Percentiles rank a stretch among this genome's conserved stretches.
These are phyloP conservation scores for Wickerhamomyces chaumierensis DNA, from an alignment of 805 yeast genomes.

Conservation along the genomic window DNA sequence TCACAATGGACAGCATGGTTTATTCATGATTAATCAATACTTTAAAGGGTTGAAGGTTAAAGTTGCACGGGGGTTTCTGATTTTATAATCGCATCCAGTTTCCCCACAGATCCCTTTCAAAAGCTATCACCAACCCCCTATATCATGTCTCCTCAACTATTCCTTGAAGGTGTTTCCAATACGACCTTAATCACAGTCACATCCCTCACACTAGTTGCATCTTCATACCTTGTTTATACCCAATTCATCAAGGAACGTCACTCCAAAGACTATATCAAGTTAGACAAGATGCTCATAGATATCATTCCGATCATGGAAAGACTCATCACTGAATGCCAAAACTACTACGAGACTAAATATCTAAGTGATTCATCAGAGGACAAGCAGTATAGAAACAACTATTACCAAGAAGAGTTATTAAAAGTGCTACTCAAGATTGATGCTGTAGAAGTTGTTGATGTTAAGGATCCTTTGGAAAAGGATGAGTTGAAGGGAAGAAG, in stretches of 20 bases:
- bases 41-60: no score
- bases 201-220: no score
- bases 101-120: no score
- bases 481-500: conserved; percentile 43
- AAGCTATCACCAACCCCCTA: no score
- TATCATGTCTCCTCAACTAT: no score
- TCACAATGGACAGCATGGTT: no score
- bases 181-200: no score
- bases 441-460: conserved; percentile 33
- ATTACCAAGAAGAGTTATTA: conserved; percentile 55
- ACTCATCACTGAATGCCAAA: neutral
- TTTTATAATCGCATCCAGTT: no score
- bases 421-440: conserved; percentile 59
- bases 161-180: no score
- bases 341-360: neutral
- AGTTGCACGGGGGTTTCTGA: no score
- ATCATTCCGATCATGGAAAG: neutral
- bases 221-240: no score
- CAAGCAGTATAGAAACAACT: conserved; percentile 37
- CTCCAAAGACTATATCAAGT: neutral
- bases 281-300: neutral
- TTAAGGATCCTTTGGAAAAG: conserved; percentile 27
- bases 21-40: no score
- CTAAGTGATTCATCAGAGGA: conserved; percentile 6
- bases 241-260: neutral